Evolutionary conservation across 169 alveolate genomes (phyloP), one percentile per base, ranked within the genome.

Genomic region (Plasmodium chabaudi): DNA sequence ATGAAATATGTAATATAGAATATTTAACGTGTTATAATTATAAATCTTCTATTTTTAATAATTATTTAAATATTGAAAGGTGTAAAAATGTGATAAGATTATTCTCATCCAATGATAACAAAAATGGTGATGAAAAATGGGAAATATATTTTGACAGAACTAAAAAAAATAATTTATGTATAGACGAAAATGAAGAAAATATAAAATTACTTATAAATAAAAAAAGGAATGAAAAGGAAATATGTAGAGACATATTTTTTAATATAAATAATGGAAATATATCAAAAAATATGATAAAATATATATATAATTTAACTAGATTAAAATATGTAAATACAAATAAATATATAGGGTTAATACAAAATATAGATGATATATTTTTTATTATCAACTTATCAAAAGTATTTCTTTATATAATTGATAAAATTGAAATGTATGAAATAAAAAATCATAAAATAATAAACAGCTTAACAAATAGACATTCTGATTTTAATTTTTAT

Each of bases 361-460:
- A 49, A 13, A 69, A 69, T 46, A 7, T 21, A 19, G 51, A 69
- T 69, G 79, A 69, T 49, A 23, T 53, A 10, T 69, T 69, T 49
- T 69, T 69, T 69, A 69, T 69, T 17, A 19, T 21, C 21, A 69
- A 69, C n/a, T 47, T 69, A 49, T 44, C 79, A 17, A 69, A 69
- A 23, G 42, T 49, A 5, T 69, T 69, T 69, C 23, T 69, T 21
- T 49, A 69, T 49, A 19, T 69, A 23, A 49, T 49, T 19, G 49
- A 69, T 9, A 17, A 69, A 3, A 49, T 69, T 21, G 42, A 42
- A 21, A 25, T 69, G 21, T 23, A 47, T 49, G 79, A 69, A 15
- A 12, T 69, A 1, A 13, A 27, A 42, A 5, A 65, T 3, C 2
- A 4, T 2, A 39, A 15, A 15, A 5, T 39, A 15, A 27, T 65